phyloP scores from a whole-genome alignment of 495 filamentous ascomycete species.

The Lindgomyces ingoldianus region DNA sequence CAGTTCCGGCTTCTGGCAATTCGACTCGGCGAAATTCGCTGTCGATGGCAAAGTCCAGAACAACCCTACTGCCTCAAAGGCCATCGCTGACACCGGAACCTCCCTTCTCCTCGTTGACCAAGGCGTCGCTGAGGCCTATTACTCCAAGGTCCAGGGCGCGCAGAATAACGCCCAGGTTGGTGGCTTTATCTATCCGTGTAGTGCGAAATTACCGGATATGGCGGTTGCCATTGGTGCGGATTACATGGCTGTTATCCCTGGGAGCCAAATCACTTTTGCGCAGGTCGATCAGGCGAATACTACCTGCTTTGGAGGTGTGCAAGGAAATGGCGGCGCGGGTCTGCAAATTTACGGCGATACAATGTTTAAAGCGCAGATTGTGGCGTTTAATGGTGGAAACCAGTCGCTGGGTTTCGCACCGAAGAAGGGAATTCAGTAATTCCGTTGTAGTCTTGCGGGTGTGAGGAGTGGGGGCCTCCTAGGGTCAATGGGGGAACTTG shows the following conservation, averaged over 20 bases:
- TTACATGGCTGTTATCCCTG: conserved; percentile 65
- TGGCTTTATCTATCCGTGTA: conserved; percentile 70
- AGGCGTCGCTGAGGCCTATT: conserved; percentile 50
- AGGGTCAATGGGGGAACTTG: background rate
- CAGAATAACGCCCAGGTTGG: conserved; percentile 51
- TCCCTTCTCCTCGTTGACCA: conserved; percentile 46
- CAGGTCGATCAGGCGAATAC: conserved; percentile 51
- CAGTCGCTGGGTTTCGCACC: conserved; percentile 58
- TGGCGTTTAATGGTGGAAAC: conserved; percentile 72
- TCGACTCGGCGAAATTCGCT: conserved; percentile 59
- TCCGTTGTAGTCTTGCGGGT: background rate
- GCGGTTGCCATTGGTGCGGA: conserved; percentile 62
- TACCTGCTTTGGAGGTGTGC: conserved; percentile 44
- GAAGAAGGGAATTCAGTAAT: background rate
- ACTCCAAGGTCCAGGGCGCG: conserved; percentile 61
- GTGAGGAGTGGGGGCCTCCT: background rate
- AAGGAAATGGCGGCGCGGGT: conserved; percentile 56
- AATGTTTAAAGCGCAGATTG: conserved; percentile 78
- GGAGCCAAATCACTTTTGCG: conserved; percentile 66
- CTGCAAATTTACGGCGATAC: conserved; percentile 78
- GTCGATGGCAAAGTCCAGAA: conserved; percentile 50
- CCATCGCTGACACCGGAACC: conserved; percentile 52
- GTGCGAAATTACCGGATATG: conserved; percentile 62
- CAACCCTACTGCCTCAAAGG: conserved; percentile 39
- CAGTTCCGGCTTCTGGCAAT: conserved; percentile 74